Evolutionary conservation across 441 rosid species (phyloP).

Genomic region (Syzygium syzygioides): DNA sequence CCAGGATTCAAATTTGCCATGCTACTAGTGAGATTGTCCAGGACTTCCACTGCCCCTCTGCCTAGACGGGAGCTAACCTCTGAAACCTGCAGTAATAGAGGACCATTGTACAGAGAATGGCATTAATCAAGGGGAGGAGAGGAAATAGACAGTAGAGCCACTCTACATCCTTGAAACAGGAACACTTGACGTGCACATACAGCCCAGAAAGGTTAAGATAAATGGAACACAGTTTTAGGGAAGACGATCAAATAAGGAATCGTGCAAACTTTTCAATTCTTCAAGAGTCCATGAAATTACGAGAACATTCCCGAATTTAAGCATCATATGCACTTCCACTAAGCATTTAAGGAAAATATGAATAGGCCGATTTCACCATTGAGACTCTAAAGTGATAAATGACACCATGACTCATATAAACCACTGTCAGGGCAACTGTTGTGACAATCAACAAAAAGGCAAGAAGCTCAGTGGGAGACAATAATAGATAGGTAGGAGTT

Average conservation of each 20-base stretch:
- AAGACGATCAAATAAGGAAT: background rate
- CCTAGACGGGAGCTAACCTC: slow-evolving; percentile 86
- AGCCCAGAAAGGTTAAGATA: background rate
- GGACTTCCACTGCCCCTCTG: slow-evolving; percentile 90
- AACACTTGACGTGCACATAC: background rate
- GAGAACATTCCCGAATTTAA: background rate
- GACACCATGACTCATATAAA: background rate
- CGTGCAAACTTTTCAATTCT: background rate
- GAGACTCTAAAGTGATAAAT: background rate
- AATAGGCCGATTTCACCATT: background rate
- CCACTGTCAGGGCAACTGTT: background rate
- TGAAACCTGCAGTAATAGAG: slow-evolving; percentile 53
- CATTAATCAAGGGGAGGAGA: background rate
- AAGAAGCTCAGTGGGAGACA: background rate
- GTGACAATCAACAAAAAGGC: background rate
- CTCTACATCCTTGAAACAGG: background rate
- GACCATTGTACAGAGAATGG: background rate
- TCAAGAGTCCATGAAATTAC: background rate
- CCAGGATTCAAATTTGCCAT: slow-evolving; percentile 70
- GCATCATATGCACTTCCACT: background rate
- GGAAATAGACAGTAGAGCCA: background rate
- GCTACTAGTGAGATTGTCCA: slow-evolving; percentile 96
- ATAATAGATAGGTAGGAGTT: background rate
- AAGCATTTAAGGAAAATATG: background rate
- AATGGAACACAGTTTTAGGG: background rate